These are phyloP conservation scores for Thamnidium elegans DNA, from an alignment of 192 early-diverging fungal species.

Conservation along the genomic window DNA sequence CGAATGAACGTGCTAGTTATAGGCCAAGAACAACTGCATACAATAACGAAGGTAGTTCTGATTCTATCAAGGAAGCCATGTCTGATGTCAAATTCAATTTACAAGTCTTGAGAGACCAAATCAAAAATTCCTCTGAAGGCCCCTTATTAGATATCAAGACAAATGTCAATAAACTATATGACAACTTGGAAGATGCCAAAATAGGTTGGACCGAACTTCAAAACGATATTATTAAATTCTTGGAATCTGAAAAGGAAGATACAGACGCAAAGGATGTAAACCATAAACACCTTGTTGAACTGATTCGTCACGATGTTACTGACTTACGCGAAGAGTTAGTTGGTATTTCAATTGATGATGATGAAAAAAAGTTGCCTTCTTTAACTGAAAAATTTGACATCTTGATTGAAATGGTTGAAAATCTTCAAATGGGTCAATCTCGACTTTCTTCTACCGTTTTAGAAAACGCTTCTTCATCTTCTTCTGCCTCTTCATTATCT, in stretches of 20 bases:
- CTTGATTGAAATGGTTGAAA: slow-evolving; percentile 26
- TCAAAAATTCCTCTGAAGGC: slow-evolving; percentile 6
- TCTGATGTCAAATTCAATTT: slow-evolving; percentile 21
- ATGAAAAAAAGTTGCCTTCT: slow-evolving; percentile 1
- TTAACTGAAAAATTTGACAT: slow-evolving; percentile 29
- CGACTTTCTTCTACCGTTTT: background rate
- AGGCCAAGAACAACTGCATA: background rate
- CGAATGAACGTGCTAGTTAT: background rate
- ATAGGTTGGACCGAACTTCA: slow-evolving; percentile 29
- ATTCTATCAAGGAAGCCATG: slow-evolving; percentile 7
- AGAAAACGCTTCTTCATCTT: background rate
- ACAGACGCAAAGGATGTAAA: background rate
- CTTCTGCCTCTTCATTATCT: background rate
- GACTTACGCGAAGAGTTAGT: slow-evolving; percentile 19
- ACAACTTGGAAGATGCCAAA: slow-evolving; percentile 22
- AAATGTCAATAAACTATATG: slow-evolving; percentile 7
- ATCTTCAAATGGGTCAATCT: slow-evolving; percentile 16
- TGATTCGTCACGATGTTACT: slow-evolving; percentile 12
- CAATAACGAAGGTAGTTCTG: background rate
- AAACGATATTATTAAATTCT: slow-evolving; percentile 24
- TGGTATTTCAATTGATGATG: slow-evolving; percentile 8
- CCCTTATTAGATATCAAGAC: slow-evolving; percentile 24
- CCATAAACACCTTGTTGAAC: slow-evolving; percentile 2
- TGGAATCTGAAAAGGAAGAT: slow-evolving; percentile 18
- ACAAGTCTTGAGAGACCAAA: slow-evolving; percentile 18